Conservation (phyloP, 164 flowering plant genomes). For the Kingdonia uniflora region DNA sequence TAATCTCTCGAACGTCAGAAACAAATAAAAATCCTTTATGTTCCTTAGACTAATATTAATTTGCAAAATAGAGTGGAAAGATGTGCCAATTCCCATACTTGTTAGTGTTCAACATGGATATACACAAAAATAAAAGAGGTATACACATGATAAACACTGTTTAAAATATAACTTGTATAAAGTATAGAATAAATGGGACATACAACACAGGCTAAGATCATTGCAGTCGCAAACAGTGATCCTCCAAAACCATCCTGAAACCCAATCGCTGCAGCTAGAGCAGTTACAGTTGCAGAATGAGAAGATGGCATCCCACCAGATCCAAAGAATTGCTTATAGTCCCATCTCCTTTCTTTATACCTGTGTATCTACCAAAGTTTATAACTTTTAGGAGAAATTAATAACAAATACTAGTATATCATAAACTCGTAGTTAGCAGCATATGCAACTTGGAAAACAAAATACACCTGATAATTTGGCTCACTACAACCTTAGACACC, state of each 20-base stretch:
- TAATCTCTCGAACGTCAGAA: too few species aligned
- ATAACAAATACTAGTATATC: background rate
- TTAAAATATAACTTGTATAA: too few species aligned
- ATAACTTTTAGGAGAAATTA: conserved; percentile 24
- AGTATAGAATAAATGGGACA: conserved; percentile 9
- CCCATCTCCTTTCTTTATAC: conserved; percentile 84
- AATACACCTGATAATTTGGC: background rate
- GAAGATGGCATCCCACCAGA: conserved; percentile 99
- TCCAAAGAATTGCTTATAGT: conserved; percentile 55
- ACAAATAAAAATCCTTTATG: too few species aligned
- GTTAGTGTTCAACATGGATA: too few species aligned
- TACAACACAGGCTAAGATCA: conserved; percentile 75
- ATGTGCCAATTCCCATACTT: too few species aligned
- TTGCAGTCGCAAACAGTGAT: conserved; percentile 55
- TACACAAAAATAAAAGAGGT: background rate
- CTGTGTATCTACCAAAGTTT: conserved; percentile 50
- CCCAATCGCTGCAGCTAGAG: conserved; percentile 72
- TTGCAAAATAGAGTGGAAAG: too few species aligned
- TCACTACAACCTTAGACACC: background rate
- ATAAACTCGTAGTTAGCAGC: background rate
- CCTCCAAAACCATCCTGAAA: conserved; percentile 80
- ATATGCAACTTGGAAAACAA: background rate
- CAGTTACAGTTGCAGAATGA: conserved; percentile 88
- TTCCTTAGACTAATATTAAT: too few species aligned
- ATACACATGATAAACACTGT: background rate